Conservation (phyloP, 768 basidiomycete genomes). For the Multifurca ochricompacta region DNA sequence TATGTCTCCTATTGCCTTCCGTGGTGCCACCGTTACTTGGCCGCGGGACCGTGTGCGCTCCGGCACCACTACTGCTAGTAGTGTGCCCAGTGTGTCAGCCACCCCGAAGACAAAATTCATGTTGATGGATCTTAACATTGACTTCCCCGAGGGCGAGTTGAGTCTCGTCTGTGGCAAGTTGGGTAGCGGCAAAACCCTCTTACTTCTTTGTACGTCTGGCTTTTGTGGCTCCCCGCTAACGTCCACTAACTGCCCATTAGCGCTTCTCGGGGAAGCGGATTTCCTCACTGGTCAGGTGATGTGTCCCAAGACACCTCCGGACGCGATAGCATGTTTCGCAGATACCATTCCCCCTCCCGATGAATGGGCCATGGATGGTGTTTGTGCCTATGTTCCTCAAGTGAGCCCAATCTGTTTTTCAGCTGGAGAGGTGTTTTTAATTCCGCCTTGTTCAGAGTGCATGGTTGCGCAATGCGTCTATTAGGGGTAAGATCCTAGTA, state of each 20-base stretch:
- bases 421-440: constrained; percentile 13
- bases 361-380: constrained; percentile 69
- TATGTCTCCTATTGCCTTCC: constrained; percentile 59
- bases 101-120: constrained; percentile 78
- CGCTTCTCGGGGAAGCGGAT: constrained; percentile 84
- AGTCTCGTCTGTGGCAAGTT: constrained; percentile 85
- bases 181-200: constrained; percentile 81
- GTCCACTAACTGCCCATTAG: constrained; percentile 29
- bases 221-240: not conserved
- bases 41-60: constrained; percentile 58
- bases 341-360: constrained; percentile 37
- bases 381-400: constrained; percentile 86
- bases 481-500: constrained; percentile 34
- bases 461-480: constrained; percentile 71
- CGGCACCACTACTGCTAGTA: constrained; percentile 29
- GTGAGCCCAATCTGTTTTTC: constrained; percentile 29
- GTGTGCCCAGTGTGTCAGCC: constrained; percentile 46
- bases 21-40: constrained; percentile 87
- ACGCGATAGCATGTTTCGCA: constrained; percentile 58
- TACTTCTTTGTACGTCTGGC: constrained; percentile 51
- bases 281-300: constrained; percentile 70
- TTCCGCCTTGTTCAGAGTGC: constrained; percentile 29
- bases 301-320: constrained; percentile 80
- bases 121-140: constrained; percentile 66
- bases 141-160: constrained; percentile 73